Evolutionary conservation across 176 grass and related monocot genomes (phyloP).

Genomic region (Carex cristatella): DNA sequence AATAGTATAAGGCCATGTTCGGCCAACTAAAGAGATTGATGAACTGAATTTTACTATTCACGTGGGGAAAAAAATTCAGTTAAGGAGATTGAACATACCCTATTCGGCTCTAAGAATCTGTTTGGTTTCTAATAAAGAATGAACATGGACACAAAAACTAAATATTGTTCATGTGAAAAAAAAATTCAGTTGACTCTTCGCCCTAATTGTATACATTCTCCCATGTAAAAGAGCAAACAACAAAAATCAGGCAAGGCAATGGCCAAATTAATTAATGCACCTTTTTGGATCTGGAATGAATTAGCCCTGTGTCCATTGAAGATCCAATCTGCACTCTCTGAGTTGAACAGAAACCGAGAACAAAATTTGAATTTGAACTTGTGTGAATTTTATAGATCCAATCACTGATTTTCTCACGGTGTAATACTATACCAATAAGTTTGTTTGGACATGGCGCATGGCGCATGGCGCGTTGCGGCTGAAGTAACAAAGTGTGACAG

Average conservation of each 20-base stretch:
- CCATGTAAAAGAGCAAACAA: background rate
- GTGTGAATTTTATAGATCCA: background rate
- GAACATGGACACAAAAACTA: too few species aligned
- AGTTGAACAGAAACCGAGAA: background rate
- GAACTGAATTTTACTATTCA: too few species aligned
- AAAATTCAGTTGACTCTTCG: too few species aligned
- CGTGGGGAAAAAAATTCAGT: too few species aligned
- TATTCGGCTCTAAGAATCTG: too few species aligned
- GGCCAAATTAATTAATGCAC: background rate
- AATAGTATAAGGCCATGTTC: too few species aligned
- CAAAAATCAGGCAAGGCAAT: background rate
- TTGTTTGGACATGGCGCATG: background rate
- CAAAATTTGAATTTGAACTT: slow-evolving; percentile 6
- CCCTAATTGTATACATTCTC: too few species aligned
- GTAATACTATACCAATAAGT: background rate
- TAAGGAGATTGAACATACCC: too few species aligned
- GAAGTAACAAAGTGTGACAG: background rate
- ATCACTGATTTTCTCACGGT: background rate
- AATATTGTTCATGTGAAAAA: too few species aligned
- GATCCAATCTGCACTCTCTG: background rate
- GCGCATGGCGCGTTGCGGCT: background rate
- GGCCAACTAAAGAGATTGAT: too few species aligned
- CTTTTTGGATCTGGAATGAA: background rate
- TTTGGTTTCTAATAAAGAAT: too few species aligned
- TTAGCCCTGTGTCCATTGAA: background rate